Percentiles rank a stretch among this genome's conserved stretches.
Conservation (phyloP, 345 rosid species). For the Anastatica hierochuntica region DNA sequence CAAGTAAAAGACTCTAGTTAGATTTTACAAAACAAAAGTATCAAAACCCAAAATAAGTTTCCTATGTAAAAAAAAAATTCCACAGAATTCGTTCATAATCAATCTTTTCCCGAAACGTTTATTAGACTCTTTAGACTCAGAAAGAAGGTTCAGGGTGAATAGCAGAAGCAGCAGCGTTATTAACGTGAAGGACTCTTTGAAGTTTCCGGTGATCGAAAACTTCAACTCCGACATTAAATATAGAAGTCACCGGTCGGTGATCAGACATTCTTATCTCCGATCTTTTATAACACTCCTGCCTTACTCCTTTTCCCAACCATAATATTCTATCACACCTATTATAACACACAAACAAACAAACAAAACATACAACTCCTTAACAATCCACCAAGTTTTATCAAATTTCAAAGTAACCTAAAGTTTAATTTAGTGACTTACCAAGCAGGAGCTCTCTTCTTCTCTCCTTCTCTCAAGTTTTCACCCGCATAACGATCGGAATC, state of each 20-base stretch:
- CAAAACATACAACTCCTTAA: neutral
- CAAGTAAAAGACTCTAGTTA: no score
- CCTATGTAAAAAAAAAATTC: no score
- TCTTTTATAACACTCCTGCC: slow-evolving; percentile 61
- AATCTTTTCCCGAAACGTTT: no score
- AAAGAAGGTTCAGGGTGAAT: slow-evolving; percentile 62
- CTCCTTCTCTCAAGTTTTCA: slow-evolving; percentile 71
- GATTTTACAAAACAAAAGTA: no score
- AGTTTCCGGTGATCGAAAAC: slow-evolving; percentile 73
- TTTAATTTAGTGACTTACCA: slow-evolving; percentile 41
- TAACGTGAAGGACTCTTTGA: slow-evolving; percentile 63
- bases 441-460: slow-evolving; percentile 94
- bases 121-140: slow-evolving; percentile 30
- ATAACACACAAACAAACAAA: neutral
- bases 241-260: slow-evolving; percentile 92
- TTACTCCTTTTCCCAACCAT: slow-evolving; percentile 78
- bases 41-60: no score
- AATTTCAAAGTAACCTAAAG: neutral
- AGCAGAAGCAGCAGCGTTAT: slow-evolving; percentile 62
- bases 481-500: slow-evolving; percentile 78
- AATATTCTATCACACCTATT: slow-evolving; percentile 94
- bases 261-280: slow-evolving; percentile 65
- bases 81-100: no score
- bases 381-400: neutral
- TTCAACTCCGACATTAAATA: slow-evolving; percentile 64